A percentile compares a stretch with the other conserved stretches of the same genome.
Evolutionary conservation across 2,329 filamentous ascomycete genomes (phyloP).

Genomic region (Fusarium beomiforme): DNA sequence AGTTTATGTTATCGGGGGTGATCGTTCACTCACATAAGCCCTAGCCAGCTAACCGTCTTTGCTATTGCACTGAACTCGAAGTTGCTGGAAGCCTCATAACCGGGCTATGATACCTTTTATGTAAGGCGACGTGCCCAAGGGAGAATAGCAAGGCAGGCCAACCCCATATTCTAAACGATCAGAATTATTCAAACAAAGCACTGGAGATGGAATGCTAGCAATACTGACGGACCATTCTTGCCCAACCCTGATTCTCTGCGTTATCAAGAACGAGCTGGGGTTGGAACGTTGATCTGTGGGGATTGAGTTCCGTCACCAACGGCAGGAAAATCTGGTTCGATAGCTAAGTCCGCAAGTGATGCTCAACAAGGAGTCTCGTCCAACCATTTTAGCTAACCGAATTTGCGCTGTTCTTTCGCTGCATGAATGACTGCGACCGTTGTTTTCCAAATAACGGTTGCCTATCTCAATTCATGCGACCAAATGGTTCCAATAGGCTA

Average conservation of each 20-base stretch:
- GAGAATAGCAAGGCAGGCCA: not conserved
- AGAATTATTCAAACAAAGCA: not conserved
- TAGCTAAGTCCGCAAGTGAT: not conserved
- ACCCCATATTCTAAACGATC: not conserved
- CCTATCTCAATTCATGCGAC: constrained; percentile 12
- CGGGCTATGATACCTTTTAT: not conserved
- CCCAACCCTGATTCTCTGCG: not conserved
- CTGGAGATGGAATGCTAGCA: not conserved
- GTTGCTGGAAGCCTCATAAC: not conserved
- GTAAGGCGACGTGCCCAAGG: not conserved
- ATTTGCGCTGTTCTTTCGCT: not conserved
- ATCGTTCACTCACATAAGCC: not conserved
- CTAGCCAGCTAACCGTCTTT: not conserved
- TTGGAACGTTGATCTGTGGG: not conserved
- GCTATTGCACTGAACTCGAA: not conserved
- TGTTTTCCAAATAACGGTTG: not conserved
- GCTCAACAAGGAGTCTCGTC: not conserved
- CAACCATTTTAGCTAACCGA: not conserved
- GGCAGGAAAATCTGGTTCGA: not conserved
- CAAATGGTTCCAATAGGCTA: not conserved
- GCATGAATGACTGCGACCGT: not conserved
- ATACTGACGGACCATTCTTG: not conserved
- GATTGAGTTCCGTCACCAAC: not conserved
- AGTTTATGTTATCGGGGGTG: not conserved
- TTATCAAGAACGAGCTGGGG: not conserved